Evolutionary conservation across 805 yeast species (phyloP), one percentile per base, ranked within the genome.

Genomic region (Saturnispora bothae): DNA sequence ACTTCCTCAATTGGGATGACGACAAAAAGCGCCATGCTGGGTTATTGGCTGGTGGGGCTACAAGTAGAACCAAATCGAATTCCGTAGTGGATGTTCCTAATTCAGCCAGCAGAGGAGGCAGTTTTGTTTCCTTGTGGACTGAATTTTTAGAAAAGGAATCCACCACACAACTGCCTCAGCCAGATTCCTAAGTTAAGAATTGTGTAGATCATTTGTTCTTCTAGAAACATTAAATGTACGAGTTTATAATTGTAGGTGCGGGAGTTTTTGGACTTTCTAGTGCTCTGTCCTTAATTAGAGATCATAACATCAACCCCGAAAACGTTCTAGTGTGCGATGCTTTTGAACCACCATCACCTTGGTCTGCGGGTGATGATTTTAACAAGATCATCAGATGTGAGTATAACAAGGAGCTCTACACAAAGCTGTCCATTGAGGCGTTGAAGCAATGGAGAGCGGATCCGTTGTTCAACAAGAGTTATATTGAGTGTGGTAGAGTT

Each of bases 1-100:
- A 83, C 43, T 78, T 80, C 47, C 65, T 92, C 42, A 80, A 73
- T 42, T 92, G 98, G 98, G 89, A 82, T 57, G 92, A 84, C 35
- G 77, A 71, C 31, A 76, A 82, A 54, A 76, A 71, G 50, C 63
- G 74, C 18, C 82, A 78, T 43, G 94, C 94, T 1, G 95, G 95
- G 0, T 60, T 84, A 37, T 53, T 71, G 21, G 49, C 48, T 12
- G 28, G 53, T 8, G 38, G 41, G n/a, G 9, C 23, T 30, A 4
- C n/a, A 30, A 19, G 23, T 12, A 51, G 40, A 34, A 40, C 53
- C 5, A 51, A 49, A 30, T 51, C 59, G 3, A 63, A 59, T 41
- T 68, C 59, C 43, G 49, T 54, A 4, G 40, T 55, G 18, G 51
- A 52, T 28, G 48, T 52, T 9, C 56, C 57, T 7, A n/a, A 10